A percentile compares a stretch with the other conserved stretches of the same genome.
These are phyloP conservation scores for Trichoderma citrinoviride DNA, from an alignment of 2,329 filamentous ascomycete species.

Conservation along the genomic window DNA sequence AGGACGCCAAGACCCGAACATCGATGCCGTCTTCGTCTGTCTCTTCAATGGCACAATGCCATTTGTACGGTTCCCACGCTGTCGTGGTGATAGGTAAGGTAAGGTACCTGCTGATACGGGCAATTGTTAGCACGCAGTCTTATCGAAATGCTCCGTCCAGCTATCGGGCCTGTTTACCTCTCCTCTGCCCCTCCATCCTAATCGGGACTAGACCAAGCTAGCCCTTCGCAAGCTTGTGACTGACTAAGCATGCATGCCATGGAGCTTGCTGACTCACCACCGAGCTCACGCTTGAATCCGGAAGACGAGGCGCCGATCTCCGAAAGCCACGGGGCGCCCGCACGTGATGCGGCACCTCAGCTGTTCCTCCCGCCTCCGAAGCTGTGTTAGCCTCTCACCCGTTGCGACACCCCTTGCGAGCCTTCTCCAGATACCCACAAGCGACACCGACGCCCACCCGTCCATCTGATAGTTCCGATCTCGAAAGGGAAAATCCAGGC, in stretches of 20 bases:
- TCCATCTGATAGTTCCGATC: neutral
- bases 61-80: neutral
- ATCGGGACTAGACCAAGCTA: neutral
- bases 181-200: slow-evolving; percentile 13
- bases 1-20: neutral
- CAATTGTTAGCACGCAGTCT: slow-evolving; percentile 10
- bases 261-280: slow-evolving; percentile 8
- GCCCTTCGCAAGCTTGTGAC: neutral
- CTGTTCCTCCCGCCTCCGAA: slow-evolving; percentile 20
- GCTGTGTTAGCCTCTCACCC: slow-evolving; percentile 18
- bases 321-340: neutral
- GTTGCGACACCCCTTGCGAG: slow-evolving; percentile 19
- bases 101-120: neutral
- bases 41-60: neutral
- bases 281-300: neutral
- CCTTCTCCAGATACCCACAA: slow-evolving; percentile 1
- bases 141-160: neutral
- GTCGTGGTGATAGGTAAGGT: too few species aligned
- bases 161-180: slow-evolving; percentile 4
- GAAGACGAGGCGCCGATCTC: slow-evolving; percentile 5
- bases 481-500: slow-evolving; percentile 18
- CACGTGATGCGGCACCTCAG: slow-evolving; percentile 14
- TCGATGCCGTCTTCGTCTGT: neutral
- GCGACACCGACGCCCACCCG: neutral
- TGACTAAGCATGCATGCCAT: neutral